These are phyloP conservation scores for Yarrowia porcina DNA, from an alignment of 805 yeast species.

Conservation along the genomic window DNA sequence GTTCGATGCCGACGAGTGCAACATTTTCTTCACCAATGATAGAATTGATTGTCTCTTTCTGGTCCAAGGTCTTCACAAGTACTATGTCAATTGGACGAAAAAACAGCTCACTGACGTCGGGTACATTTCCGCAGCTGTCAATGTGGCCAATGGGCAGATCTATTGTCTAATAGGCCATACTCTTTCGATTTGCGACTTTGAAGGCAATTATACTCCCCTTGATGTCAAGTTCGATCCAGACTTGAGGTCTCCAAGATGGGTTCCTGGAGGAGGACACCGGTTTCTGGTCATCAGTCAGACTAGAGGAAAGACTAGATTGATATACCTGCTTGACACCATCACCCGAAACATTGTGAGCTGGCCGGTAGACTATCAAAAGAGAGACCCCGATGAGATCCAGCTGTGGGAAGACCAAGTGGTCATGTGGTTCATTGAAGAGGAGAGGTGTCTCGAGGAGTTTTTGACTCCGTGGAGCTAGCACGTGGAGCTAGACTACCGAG, in stretches of 20 bases:
- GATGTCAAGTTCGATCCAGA: neutral
- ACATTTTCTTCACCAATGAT: neutral
- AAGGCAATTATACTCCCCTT: neutral
- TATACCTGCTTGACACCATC: neutral
- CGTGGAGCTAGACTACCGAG: too few relatives aligned
- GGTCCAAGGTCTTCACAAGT: neutral
- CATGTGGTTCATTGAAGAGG: neutral
- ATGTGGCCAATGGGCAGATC: neutral
- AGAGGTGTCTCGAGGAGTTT: neutral
- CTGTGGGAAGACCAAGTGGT: neutral
- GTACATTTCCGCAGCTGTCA: neutral
- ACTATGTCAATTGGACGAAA: neutral
- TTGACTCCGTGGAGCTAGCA: neutral
- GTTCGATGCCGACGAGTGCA: neutral
- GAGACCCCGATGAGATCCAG: slow-evolving; percentile 5
- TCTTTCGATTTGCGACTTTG: neutral
- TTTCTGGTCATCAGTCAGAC: neutral
- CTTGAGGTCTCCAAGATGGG: neutral
- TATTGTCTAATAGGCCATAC: neutral
- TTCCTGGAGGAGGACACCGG: neutral
- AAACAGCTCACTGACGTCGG: neutral
- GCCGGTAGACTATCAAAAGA: neutral
- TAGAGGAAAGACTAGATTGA: neutral
- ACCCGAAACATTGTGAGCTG: neutral
- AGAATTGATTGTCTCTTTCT: neutral